phyloP scores from a whole-genome alignment of 257 asterid genomes.

The Apocynum venetum region DNA sequence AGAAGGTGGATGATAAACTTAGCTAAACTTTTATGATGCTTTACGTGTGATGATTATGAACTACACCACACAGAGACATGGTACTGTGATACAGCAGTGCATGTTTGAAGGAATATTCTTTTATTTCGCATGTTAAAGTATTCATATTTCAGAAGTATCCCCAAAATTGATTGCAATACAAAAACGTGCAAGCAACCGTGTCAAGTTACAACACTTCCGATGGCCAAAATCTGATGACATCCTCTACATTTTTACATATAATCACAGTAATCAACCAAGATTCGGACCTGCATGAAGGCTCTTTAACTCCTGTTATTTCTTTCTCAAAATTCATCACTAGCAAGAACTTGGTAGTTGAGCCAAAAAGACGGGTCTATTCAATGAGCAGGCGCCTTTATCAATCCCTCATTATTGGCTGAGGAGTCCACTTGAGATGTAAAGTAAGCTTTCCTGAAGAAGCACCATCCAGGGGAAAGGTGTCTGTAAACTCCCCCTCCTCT shows the following conservation, averaged over 20 bases:
- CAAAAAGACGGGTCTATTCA: not conserved
- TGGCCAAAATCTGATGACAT: not conserved
- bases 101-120: not conserved
- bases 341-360: not conserved
- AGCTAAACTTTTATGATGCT: not conserved
- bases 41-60: not conserved
- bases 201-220: not conserved
- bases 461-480: slow-evolving; percentile 51
- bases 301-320: not conserved
- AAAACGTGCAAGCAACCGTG: not conserved
- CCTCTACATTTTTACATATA: not conserved
- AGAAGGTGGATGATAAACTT: no score
- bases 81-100: not conserved
- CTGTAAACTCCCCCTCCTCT: slow-evolving; percentile 69
- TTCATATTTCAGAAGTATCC: not conserved
- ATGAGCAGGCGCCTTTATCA: not conserved
- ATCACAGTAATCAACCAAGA: not conserved
- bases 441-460: slow-evolving; percentile 55
- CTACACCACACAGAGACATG: not conserved
- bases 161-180: not conserved
- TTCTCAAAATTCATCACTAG: not conserved
- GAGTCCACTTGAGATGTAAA: slow-evolving; percentile 75
- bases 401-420: slow-evolving; percentile 65
- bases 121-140: not conserved
- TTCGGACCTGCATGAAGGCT: not conserved